These are phyloP conservation scores for Penicillium sp. DNA, from an alignment of 2,329 filamentous ascomycete genomes.

Conservation along the genomic window DNA sequence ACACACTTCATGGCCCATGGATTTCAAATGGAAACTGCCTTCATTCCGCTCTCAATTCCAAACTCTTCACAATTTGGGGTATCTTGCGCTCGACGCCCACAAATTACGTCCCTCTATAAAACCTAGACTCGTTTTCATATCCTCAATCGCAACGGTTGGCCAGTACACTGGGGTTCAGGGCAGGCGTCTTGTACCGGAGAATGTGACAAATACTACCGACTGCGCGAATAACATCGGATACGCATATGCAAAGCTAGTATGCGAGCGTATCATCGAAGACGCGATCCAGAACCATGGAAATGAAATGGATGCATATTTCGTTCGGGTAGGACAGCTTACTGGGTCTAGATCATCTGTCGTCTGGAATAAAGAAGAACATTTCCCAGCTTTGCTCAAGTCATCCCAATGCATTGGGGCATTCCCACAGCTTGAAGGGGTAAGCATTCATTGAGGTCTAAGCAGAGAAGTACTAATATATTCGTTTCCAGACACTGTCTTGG, in stretches of 20 bases:
- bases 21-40: slow-evolving; percentile 12
- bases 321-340: slow-evolving; percentile 28
- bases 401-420: slow-evolving; percentile 35
- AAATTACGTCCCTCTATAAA: background rate
- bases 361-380: slow-evolving; percentile 43
- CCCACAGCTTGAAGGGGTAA: slow-evolving; percentile 35
- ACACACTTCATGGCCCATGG: slow-evolving; percentile 2
- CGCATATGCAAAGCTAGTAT: slow-evolving; percentile 28
- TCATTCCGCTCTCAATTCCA: slow-evolving; percentile 12
- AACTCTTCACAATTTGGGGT: slow-evolving; percentile 7
- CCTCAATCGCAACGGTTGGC: slow-evolving; percentile 10
- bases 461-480: background rate
- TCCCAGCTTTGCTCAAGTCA: slow-evolving; percentile 41
- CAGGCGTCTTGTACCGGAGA: slow-evolving; percentile 15
- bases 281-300: slow-evolving; percentile 21
- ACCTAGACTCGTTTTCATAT: slow-evolving; percentile 12
- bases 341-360: slow-evolving; percentile 22
- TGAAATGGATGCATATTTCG: slow-evolving; percentile 15
- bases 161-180: slow-evolving; percentile 10
- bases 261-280: slow-evolving; percentile 24
- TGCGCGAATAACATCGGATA: slow-evolving; percentile 22
- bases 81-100: background rate
- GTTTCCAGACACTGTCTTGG: slow-evolving; percentile 36
- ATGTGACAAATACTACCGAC: slow-evolving; percentile 11
- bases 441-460: background rate